Evolutionary conservation across 192 early-diverging fungal species (phyloP).

Genomic region (Rhizoclosmatium sp.): DNA sequence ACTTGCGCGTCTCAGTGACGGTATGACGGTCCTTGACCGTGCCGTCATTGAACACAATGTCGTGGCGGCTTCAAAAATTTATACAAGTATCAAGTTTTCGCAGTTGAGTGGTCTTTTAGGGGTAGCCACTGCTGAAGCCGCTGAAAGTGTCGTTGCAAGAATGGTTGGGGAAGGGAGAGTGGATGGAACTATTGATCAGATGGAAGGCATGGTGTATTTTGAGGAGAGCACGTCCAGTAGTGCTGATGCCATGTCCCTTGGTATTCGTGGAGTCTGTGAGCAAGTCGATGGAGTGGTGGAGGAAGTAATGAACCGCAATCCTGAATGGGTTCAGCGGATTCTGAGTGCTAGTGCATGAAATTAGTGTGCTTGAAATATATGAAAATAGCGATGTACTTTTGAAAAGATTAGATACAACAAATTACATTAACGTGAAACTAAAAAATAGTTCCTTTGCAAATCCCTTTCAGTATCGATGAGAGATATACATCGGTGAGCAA

Average conservation of each 20-base stretch:
- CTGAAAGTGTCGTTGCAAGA: conserved; percentile 81
- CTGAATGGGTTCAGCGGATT: conserved; percentile 6
- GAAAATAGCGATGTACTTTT: too few relatives aligned
- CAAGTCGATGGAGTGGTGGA: conserved; percentile 57
- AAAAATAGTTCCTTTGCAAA: too few relatives aligned
- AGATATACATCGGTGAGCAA: too few relatives aligned
- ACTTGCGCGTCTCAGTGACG: conserved; percentile 73
- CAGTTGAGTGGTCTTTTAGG: conserved; percentile 82
- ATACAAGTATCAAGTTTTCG: conserved; percentile 90
- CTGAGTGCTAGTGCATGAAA: too few relatives aligned
- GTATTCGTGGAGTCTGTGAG: conserved; percentile 59
- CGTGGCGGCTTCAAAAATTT: conserved; percentile 86
- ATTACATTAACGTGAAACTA: too few relatives aligned
- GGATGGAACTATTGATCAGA: conserved; percentile 91
- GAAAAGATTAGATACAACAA: too few relatives aligned
- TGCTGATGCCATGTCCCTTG: conserved; percentile 51
- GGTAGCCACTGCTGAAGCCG: conserved; percentile 65
- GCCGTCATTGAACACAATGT: conserved; percentile 96
- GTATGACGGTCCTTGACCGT: conserved; percentile 82
- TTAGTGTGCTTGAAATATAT: too few relatives aligned
- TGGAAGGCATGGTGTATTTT: conserved; percentile 86
- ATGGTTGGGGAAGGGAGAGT: conserved; percentile 94
- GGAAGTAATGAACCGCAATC: conserved; percentile 28
- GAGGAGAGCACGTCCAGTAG: background rate
- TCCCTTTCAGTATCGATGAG: too few relatives aligned